Base-by-base conservation (phyloP, 2,329 filamentous ascomycete species). In the Zymoseptoria crescenta region DNA sequence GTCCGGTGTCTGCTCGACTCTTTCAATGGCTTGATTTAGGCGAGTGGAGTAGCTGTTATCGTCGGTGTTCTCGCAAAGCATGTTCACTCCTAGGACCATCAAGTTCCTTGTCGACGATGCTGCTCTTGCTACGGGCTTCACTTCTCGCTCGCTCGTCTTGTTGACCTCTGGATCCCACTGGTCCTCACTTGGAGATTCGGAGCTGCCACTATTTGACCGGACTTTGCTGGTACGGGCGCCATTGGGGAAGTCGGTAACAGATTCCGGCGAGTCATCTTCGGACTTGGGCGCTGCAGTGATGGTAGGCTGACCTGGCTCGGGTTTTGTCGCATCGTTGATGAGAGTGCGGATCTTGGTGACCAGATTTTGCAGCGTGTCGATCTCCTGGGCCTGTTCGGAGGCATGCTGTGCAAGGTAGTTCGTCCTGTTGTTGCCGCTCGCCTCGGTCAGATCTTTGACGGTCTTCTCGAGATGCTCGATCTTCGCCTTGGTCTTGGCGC, bases 391-490 rank as follows among this genome's bases (percentile, higher is more conserved):
- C 55, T 65, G 64, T 29, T 64, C 57, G 4, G 62, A 59, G 9
- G 62, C 62, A 63, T 65, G 62, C 29, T 64, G 62, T 6, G 64
- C 64, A 28, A 65, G 55, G 49, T 65, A 65, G 28, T 64, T 61
- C 9, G 62, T 60, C 30, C 62, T 59, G 21, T 56, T 57, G 35
- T 64, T 61, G 13, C 62, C 62, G 48, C 60, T 61, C 53, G 60
- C 61, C 53, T 61, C 60, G 21, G 60, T 65, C 45, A 65, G 48
- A 49, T 65, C 64, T 35, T 59, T 59, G 13, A 65, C 62, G 2
- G 62, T 64, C 60, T 65, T 65, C 55, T 65, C 64, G 10, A 65
- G 60, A 30, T 65, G 64, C n/a, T 59, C 60, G 35, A 65, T 65
- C 21, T 65, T 64, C 28, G 63, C 60, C 49, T 65, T 65, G 9